A percentile compares a stretch with the other conserved stretches of the same genome.
Evolutionary conservation across 768 basidiomycete genomes (phyloP).

Genomic region (Chalciporus pseudorubinellus): DNA sequence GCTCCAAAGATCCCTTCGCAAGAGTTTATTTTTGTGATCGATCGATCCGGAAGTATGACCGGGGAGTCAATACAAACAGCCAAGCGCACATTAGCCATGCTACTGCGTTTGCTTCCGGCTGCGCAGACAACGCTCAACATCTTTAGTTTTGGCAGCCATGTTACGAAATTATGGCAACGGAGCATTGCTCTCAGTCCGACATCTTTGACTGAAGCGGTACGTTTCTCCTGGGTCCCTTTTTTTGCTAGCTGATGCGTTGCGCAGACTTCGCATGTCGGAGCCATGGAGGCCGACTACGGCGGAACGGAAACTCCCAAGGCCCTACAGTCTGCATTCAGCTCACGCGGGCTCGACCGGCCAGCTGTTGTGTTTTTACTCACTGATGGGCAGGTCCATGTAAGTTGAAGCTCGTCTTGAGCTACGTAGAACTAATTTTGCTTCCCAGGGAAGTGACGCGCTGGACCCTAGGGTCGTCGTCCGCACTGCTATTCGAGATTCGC

Average conservation of each 20-base stretch:
- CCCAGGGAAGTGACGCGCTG: conserved; percentile 16
- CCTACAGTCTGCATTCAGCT: conserved; percentile 37
- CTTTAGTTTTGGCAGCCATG: conserved; percentile 46
- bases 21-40: conserved; percentile 62
- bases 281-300: conserved; percentile 43
- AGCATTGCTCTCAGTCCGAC: conserved; percentile 33
- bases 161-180: conserved; percentile 34
- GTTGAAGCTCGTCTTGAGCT: background rate
- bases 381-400: conserved; percentile 46
- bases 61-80: conserved; percentile 43
- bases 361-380: conserved; percentile 58
- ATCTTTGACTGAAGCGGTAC: conserved; percentile 39
- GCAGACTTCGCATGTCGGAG: conserved; percentile 40
- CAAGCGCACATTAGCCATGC: conserved; percentile 43
- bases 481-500: conserved; percentile 33
- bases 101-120: conserved; percentile 49
- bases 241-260: conserved; percentile 4
- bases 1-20: conserved; percentile 42
- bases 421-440: background rate
- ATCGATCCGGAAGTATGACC: conserved; percentile 56
- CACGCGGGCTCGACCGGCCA: conserved; percentile 35
- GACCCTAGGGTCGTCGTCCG: conserved; percentile 19
- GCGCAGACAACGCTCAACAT: conserved; percentile 51
- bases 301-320: conserved; percentile 53
- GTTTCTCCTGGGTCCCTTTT: background rate